These are phyloP conservation scores for Lojkania enalia DNA, from an alignment of 2,329 filamentous ascomycete genomes.

Conservation along the genomic window DNA sequence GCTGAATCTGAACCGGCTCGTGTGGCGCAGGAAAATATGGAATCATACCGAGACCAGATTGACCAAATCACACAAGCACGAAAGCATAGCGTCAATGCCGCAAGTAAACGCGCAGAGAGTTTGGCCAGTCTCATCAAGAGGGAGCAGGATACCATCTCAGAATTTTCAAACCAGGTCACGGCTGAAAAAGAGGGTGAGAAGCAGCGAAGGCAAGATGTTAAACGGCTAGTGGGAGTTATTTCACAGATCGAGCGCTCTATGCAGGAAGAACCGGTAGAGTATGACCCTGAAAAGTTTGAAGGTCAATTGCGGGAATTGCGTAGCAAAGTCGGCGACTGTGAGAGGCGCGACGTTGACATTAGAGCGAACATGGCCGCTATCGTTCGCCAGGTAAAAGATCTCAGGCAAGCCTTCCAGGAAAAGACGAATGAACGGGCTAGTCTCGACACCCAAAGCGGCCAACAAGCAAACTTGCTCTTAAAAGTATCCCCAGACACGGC, in stretches of 20 bases:
- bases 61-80: slow-evolving; percentile 60
- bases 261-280: slow-evolving; percentile 65
- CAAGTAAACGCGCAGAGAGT: slow-evolving; percentile 57
- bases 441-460: slow-evolving; percentile 43
- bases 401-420: slow-evolving; percentile 10
- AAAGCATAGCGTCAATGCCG: slow-evolving; percentile 56
- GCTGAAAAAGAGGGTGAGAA: slow-evolving; percentile 50
- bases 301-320: slow-evolving; percentile 67
- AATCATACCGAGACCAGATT: slow-evolving; percentile 65
- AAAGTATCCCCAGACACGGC: slow-evolving; percentile 65
- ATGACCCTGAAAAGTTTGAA: slow-evolving; percentile 72
- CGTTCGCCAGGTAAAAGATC: slow-evolving; percentile 4
- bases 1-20: slow-evolving; percentile 68
- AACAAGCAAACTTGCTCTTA: slow-evolving; percentile 62
- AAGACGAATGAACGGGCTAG: slow-evolving; percentile 37
- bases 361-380: slow-evolving; percentile 43
- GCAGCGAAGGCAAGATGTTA: slow-evolving; percentile 35
- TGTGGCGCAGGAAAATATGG: slow-evolving; percentile 68
- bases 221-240: slow-evolving; percentile 54
- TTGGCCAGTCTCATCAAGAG: slow-evolving; percentile 40
- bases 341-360: slow-evolving; percentile 48
- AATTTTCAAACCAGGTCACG: slow-evolving; percentile 47
- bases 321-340: slow-evolving; percentile 53
- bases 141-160: slow-evolving; percentile 44
- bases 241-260: slow-evolving; percentile 65